phyloP scores from a whole-genome alignment of 2,329 filamentous ascomycete species.

The Aspergillus awamori region DNA sequence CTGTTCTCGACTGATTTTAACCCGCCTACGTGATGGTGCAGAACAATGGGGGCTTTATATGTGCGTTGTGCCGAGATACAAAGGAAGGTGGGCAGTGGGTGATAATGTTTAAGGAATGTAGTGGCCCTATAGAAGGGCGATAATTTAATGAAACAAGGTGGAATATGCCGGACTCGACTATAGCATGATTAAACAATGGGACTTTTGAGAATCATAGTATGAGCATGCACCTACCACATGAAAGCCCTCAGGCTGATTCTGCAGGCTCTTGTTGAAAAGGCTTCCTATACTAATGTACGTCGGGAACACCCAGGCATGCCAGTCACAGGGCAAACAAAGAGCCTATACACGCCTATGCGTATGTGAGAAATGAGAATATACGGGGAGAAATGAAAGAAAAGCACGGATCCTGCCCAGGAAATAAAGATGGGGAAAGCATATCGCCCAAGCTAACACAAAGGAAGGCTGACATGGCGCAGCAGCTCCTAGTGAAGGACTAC shows the following conservation, averaged over 20 bases:
- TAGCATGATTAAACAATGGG: not conserved
- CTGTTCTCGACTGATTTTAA: not conserved
- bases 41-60: not conserved
- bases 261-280: not conserved
- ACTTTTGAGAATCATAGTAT: not conserved
- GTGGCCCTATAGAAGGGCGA: not conserved
- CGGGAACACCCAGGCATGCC: not conserved
- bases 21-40: not conserved
- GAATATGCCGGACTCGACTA: not conserved
- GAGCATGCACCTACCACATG: not conserved
- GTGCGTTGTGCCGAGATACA: not conserved
- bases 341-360: not conserved
- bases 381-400: not conserved
- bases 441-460: constrained; percentile 9
- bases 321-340: not conserved
- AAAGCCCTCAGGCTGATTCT: not conserved
- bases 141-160: not conserved
- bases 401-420: not conserved
- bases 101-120: not conserved
- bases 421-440: constrained; percentile 7
- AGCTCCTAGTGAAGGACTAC: constrained; percentile 11
- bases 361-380: not conserved
- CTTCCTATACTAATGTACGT: no score
- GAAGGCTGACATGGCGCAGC: constrained; percentile 29
- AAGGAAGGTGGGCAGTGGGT: not conserved